Conservation (phyloP, 2,329 filamentous ascomycete genomes). For the Daldinia sp. region DNA sequence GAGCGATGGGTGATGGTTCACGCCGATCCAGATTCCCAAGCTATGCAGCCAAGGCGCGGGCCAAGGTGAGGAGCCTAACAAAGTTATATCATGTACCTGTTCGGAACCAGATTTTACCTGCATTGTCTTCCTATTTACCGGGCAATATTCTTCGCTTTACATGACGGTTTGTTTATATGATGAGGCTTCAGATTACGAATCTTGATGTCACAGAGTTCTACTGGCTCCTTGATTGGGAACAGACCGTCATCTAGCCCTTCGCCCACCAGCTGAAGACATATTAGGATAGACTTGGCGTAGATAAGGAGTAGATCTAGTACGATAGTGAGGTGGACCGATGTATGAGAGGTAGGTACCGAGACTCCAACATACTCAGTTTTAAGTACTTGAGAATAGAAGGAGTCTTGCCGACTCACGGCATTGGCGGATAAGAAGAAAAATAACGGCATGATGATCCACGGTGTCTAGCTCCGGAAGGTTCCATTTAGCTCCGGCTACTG, state of each 20-base stretch:
- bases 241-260: slow-evolving; percentile 23
- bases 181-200: slow-evolving; percentile 18
- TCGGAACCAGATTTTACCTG: slow-evolving; percentile 22
- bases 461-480: slow-evolving; percentile 10
- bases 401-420: slow-evolving; percentile 6
- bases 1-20: slow-evolving; percentile 13
- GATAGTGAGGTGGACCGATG: slow-evolving; percentile 1
- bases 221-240: slow-evolving; percentile 14
- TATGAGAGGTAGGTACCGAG: slow-evolving; percentile 5
- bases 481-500: slow-evolving; percentile 13
- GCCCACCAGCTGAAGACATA: slow-evolving; percentile 5
- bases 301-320: slow-evolving; percentile 20
- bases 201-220: slow-evolving; percentile 28
- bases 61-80: slow-evolving; percentile 21
- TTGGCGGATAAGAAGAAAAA: slow-evolving; percentile 21
- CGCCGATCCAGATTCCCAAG: slow-evolving; percentile 31
- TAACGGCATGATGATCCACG: slow-evolving; percentile 22
- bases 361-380: slow-evolving; percentile 1
- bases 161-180: slow-evolving; percentile 18
- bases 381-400: neutral
- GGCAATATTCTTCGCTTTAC: slow-evolving; percentile 11
- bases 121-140: slow-evolving; percentile 29
- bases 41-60: slow-evolving; percentile 32
- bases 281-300: slow-evolving; percentile 25
- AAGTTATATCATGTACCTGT: slow-evolving; percentile 19